phyloP scores from a whole-genome alignment of 495 filamentous ascomycete genomes.

The Aspergillus leporis region DNA sequence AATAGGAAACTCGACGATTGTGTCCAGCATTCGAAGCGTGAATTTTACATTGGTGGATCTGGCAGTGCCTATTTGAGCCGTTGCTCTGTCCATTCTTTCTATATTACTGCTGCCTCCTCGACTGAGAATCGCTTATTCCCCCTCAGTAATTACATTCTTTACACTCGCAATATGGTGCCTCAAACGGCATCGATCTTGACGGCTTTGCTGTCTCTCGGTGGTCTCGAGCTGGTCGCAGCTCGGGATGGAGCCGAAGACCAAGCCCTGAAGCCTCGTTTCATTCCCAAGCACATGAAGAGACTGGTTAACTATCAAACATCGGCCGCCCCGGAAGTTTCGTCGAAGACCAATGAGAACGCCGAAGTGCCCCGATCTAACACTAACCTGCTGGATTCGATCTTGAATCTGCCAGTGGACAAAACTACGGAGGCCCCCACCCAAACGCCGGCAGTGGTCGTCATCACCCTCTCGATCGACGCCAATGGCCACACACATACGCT shows the following conservation, averaged over 20 bases:
- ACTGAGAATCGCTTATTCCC: conserved; percentile 19
- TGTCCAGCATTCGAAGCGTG: conserved; percentile 12
- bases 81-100: conserved; percentile 30
- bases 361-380: background rate
- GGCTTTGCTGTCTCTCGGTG: conserved; percentile 36
- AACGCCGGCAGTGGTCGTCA: conserved; percentile 19
- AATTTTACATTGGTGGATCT: conserved; percentile 8
- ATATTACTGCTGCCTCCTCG: conserved; percentile 11
- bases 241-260: conserved; percentile 35
- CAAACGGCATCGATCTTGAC: conserved; percentile 30
- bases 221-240: conserved; percentile 37
- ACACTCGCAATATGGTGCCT: conserved; percentile 31
- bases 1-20: conserved; percentile 12
- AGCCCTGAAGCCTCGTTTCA: conserved; percentile 44
- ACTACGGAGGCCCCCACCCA: background rate
- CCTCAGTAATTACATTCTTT: conserved; percentile 25
- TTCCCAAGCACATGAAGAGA: conserved; percentile 49
- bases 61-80: conserved; percentile 14
- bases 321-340: conserved; percentile 2
- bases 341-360: background rate
- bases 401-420: background rate
- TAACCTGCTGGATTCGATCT: conserved; percentile 1
- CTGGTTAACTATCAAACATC: conserved; percentile 26
- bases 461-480: conserved; percentile 28
- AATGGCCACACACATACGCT: conserved; percentile 29